A percentile compares a stretch with the other conserved stretches of the same genome.
These are phyloP conservation scores for Colletotrichum incanum DNA, from an alignment of 2,329 filamentous ascomycete species.

Conservation along the genomic window DNA sequence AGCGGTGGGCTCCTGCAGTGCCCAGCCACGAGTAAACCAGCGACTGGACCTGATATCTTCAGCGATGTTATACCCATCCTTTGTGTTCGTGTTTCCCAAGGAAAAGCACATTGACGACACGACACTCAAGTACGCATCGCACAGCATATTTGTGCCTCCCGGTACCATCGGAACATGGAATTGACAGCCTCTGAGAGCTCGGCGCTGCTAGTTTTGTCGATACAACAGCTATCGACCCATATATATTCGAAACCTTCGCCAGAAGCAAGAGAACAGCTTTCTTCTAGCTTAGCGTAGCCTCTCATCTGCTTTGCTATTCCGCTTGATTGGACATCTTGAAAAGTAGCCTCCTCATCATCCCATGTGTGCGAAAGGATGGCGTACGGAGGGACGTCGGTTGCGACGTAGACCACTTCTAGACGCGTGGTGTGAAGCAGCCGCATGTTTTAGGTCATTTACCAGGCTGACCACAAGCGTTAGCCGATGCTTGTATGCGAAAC, in stretches of 20 bases:
- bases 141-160: constrained; percentile 40
- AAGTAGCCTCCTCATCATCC: no score
- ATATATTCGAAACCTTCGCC: constrained; percentile 22
- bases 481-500: no score
- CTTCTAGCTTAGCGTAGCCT: no score
- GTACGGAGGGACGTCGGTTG: no score
- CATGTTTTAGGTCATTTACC: no score
- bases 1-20: constrained; percentile 10
- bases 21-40: constrained; percentile 12
- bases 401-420: no score
- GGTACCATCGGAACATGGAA: constrained; percentile 46
- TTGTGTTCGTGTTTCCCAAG: no score
- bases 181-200: constrained; percentile 46
- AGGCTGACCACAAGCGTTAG: no score
- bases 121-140: constrained; percentile 41
- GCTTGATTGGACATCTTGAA: no score
- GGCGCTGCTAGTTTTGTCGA: constrained; percentile 46
- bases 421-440: no score
- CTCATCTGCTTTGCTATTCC: no score
- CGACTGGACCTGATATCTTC: neutral
- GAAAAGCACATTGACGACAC: neutral
- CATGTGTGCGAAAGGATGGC: no score
- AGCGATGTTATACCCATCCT: neutral
- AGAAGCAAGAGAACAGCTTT: constrained; percentile 12
- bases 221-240: constrained; percentile 49